These are phyloP conservation scores for Coemansia sp. DNA, from an alignment of 192 early-diverging fungal genomes.

Conservation along the genomic window DNA sequence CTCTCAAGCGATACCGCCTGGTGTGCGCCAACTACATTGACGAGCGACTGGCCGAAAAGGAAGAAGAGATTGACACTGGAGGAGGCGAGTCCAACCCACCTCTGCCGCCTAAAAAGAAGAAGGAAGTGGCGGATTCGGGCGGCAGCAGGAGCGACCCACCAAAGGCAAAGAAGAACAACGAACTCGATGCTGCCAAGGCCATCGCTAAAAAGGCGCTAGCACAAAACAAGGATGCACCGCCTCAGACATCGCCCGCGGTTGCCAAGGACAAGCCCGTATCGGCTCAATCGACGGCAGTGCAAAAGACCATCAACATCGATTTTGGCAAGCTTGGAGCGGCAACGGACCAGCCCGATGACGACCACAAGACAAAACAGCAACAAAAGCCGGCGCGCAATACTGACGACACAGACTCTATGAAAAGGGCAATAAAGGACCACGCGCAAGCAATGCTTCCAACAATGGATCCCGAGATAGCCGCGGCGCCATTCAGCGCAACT, in stretches of 20 bases:
- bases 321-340: neutral
- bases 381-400: neutral
- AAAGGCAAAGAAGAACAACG: constrained; percentile 13
- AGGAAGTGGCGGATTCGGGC: neutral
- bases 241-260: neutral
- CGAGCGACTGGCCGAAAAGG: constrained; percentile 46
- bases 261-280: constrained; percentile 13
- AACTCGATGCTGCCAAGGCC: neutral
- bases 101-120: constrained; percentile 9
- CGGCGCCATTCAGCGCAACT: neutral
- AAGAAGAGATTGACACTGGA: constrained; percentile 25
- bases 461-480: constrained; percentile 51
- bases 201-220: constrained; percentile 2
- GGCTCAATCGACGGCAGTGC: neutral
- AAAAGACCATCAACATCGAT: neutral
- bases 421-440: constrained; percentile 9
- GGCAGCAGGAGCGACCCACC: neutral
- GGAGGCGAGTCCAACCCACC: constrained; percentile 12
- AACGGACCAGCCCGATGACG: neutral
- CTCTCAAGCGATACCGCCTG: constrained; percentile 50
- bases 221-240: constrained; percentile 8
- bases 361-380: neutral
- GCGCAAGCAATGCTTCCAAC: constrained; percentile 42
- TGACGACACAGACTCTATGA: neutral
- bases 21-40: constrained; percentile 53